Evolutionary conservation across 176 grass and related monocot species (phyloP).

Genomic region (Leersia perrieri): DNA sequence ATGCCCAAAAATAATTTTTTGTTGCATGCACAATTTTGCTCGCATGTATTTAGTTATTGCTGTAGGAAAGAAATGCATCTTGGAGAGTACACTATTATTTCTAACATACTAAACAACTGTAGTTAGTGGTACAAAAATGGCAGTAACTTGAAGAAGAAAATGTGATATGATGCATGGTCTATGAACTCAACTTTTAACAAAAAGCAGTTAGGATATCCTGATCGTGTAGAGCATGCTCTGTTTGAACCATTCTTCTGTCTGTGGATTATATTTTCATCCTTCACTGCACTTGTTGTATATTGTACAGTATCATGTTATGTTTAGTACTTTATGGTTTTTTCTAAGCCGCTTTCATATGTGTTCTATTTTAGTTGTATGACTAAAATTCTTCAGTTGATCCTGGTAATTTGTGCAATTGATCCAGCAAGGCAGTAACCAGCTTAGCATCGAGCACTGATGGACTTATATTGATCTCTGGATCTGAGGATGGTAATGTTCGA

Average conservation of each 20-base stretch:
- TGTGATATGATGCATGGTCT: not conserved
- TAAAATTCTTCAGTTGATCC: conserved; percentile 1
- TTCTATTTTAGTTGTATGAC: not conserved
- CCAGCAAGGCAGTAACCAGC: conserved; percentile 64
- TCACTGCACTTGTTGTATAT: not conserved
- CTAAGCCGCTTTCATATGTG: not conserved
- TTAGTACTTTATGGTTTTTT: not conserved
- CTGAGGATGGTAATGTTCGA: conserved; percentile 58
- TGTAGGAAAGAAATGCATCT: not conserved
- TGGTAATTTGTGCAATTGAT: conserved; percentile 24
- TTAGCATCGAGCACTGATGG: conserved; percentile 56
- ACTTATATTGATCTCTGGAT: conserved; percentile 61
- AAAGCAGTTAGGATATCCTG: not conserved
- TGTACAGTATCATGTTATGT: not conserved
- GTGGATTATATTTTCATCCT: not conserved
- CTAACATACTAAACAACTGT: not conserved
- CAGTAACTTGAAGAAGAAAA: not conserved
- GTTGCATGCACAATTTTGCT: conserved; percentile 12
- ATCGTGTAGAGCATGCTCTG: not conserved
- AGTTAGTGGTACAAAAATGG: not conserved
- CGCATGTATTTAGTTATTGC: not conserved
- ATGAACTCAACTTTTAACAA: conserved; percentile 1
- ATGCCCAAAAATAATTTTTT: not conserved
- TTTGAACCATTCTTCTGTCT: not conserved
- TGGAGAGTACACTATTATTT: not conserved